Conservation (phyloP, 2,329 filamentous ascomycete genomes). For the Talaromyces sp. region DNA sequence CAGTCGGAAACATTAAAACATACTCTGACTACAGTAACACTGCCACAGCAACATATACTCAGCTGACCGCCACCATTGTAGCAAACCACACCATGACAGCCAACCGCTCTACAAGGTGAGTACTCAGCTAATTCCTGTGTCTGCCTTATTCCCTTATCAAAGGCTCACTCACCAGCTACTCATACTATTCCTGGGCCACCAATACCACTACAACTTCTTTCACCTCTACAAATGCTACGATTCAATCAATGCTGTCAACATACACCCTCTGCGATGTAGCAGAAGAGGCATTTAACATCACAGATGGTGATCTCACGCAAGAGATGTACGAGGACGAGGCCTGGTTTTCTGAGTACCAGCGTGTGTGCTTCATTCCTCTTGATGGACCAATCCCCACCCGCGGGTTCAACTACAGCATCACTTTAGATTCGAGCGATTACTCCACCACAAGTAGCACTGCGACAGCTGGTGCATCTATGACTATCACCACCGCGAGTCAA, state of each 20-base stretch:
- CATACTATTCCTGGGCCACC: neutral
- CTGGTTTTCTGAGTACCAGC: neutral
- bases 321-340: neutral
- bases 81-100: conserved; percentile 2
- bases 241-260: neutral
- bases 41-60: neutral
- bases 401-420: conserved; percentile 1
- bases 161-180: neutral
- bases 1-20: conserved; percentile 3
- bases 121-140: neutral
- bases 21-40: neutral
- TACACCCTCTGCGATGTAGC: conserved; percentile 1
- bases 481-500: neutral
- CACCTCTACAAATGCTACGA: conserved; percentile 1
- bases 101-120: conserved; percentile 1
- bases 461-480: neutral
- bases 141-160: neutral
- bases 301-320: neutral
- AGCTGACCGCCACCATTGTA: conserved; percentile 1
- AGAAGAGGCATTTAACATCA: neutral
- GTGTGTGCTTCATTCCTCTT: neutral
- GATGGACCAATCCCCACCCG: neutral
- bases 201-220: neutral
- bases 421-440: neutral
- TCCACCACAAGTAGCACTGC: neutral